Evolutionary conservation across 2,329 filamentous ascomycete genomes (phyloP), one percentile per base, ranked within the genome.

Genomic region (Diaporthe vexans): DNA sequence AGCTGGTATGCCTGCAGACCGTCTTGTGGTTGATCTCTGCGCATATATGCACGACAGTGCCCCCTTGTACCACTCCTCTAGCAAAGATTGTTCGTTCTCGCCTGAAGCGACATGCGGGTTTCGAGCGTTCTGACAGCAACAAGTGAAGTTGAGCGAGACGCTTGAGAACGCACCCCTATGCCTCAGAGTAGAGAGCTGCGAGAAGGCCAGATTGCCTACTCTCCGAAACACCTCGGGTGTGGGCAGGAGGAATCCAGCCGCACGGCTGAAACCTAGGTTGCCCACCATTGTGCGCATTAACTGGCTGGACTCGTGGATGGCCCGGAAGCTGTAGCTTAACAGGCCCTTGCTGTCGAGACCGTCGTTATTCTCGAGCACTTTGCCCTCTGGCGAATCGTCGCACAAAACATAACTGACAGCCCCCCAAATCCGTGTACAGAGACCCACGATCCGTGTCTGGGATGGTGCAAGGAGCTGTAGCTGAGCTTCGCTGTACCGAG

Each of bases 161-260:
- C 96, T 96, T 0, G 95, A 97, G 80, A 98, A 97, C 9, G 97
- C 97, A 73, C 97, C 97, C 73, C 97, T 90, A 82, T 99, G 97
- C 54, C 97, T 91, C 40, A 99, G 86, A 70, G 91, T 94, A 0
- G 94, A 91, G 11, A 99, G 87, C 80, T 99, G 94, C 2, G 90
- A 90, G 80, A 98, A 97, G 21, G 94, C 93, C 9, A 97, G 84
- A 52, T 90, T 86, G 11, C 95, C 95, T 51, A 96, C 90, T 11
- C 84, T 85, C 52, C 90, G 86, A 76, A 95, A 94, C 0, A 92
- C 86, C 1, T 86, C 83, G 13, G 82, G 79, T 2, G 86, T 83
- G 1, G 88, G 88, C n/a, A 86, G 82, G 0, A 92, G 85, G 37
- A 83, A 81, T 3, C 85, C 84, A 10, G 79, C 76, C 15, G 83